Base-by-base conservation (phyloP, 1,139 yeast genomes). In the Saccharomycopsis crataegensis region DNA sequence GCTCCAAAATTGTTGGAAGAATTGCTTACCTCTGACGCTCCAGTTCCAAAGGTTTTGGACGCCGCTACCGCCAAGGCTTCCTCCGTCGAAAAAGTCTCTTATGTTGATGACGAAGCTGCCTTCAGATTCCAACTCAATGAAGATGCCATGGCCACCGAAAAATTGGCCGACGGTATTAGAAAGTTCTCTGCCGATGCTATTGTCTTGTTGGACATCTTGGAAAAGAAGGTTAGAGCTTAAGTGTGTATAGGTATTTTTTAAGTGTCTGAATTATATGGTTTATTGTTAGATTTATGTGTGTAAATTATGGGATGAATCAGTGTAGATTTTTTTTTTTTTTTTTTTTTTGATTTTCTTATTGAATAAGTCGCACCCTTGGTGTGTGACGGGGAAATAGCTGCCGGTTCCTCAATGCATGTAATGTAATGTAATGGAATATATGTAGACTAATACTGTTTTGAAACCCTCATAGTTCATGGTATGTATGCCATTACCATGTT, bases 101-200 rank as follows among this genome's bases (percentile, higher is more conserved):
- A 72, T 75, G 77, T 93, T 62, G 82, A 89, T 67, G 84, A 90
- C 71, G 98, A 93, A 77, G 73, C 96, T 58, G 74, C 78, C 60
- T 93, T 93, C 93, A 86, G 97, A 81, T 87, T 83, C 77, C 79
- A 77, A 58, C 77, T 93, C 65, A 93, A 93, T 77, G 96, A 93
- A 73, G 98, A 93, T 71, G 94, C 95, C 62, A 93, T 93, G 99
- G 94, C 97, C 67, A 89, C 97, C 64, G 98, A 93, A 78, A 94
- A 93, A 80, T 84, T 94, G 70, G 74, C 96, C 63, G 96, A 93
- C 70, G 99, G 99, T 82, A 93, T 93, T 76, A 87, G 98, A 80
- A 82, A 83, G 73, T 93, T 93, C 75, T 89, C 97, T 66, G 93
- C 89, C 71, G 99, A 94, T 71, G 87, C 96, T 67, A 83, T 76